Conservation (phyloP, 306 rosid genomes). For the Prunus dulcis region DNA sequence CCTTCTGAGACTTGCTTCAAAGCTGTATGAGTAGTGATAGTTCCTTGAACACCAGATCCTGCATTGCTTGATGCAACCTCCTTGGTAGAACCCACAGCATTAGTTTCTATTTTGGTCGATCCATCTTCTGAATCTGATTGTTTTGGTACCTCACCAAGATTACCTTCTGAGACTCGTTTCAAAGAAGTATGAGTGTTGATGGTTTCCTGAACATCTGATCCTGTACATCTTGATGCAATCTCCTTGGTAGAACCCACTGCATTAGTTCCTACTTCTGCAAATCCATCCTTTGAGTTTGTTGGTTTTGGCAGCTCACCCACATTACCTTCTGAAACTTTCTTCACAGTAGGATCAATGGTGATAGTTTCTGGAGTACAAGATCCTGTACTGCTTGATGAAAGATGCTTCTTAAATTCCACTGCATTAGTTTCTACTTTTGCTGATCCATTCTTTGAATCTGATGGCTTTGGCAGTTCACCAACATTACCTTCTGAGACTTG, state of each 20-base stretch:
- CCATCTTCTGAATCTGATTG: background rate
- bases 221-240: background rate
- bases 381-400: background rate
- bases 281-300: background rate
- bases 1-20: background rate
- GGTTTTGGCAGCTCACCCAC: background rate
- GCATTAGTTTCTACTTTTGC: background rate
- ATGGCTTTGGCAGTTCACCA: background rate
- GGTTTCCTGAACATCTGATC: background rate
- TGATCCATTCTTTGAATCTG: background rate
- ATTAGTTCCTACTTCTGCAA: background rate
- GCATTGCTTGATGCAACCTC: background rate
- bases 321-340: background rate
- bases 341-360: background rate
- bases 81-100: background rate
- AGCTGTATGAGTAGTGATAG: background rate
- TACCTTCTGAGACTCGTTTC: background rate
- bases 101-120: background rate
- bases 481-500: background rate
- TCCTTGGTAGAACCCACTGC: background rate
- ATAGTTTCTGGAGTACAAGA: background rate
- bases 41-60: background rate
- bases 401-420: background rate
- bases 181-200: background rate
- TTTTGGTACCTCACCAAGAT: background rate